Evolutionary conservation across 1,284 basidiomycete species (phyloP), one percentile per base, ranked within the genome.

Genomic region (Boletus hoseneyae): DNA sequence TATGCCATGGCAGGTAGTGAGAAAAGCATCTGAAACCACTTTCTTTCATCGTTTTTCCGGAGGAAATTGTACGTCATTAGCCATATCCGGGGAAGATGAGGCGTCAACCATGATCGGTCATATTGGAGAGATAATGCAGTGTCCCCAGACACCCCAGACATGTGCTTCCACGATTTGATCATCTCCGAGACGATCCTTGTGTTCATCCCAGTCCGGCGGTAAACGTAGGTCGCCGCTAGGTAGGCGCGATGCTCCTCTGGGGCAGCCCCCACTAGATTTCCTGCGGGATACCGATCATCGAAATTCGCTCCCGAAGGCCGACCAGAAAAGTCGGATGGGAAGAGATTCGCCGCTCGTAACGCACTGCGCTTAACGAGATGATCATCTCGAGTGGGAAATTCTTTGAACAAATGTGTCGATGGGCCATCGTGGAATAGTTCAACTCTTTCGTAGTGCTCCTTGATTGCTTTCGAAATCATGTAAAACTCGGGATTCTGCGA

Each of bases 401-500:
- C 6, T 21, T 30, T 1, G 37, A 54, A 55, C 1, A 48, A 13
- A 4, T 21, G 13, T 1, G 3, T 35, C 7, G 23, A 8, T 3
- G 39, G 49, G 6, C 6, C 32, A 10, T 48, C 46, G 12, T 53
- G 40, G 40, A 55, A 53, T 13, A 45, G 19, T 23, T 43, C 47
- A 4, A 69, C 46, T 13, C 47, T 50, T 16, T 57, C 35, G 1
- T 57, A 62, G 48, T 70, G 66, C 2, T 62, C 52, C 12, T 70
- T 52, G 42, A 77, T 72, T 10, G 50, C 55, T 9, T 57, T 48
- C 3, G 57, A 59, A 32, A 52, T 44, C 13, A 45, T 6, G 23
- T 60, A 55, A 45, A 75, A 66, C 30, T 47, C 58, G 35, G 64
- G 56, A 49, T 73, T 69, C 38, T 76, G 75, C 1, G 53, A 57